Base-by-base conservation (phyloP, 1,139 yeast species). In the Meyerozyma guilliermondii region DNA sequence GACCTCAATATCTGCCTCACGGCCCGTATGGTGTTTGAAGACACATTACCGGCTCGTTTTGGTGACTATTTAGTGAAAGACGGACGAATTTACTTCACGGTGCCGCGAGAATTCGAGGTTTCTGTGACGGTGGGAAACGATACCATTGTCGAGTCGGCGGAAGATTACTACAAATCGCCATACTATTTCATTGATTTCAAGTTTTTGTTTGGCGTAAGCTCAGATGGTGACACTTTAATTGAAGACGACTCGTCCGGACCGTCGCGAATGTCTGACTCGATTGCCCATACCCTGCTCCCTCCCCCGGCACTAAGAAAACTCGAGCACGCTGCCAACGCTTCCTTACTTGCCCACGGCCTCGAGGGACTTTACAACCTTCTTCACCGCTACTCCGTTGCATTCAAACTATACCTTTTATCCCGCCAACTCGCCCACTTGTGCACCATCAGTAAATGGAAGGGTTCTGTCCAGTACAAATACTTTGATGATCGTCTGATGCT, bases 111-210 rank as follows among this genome's bases (percentile, higher is more conserved):
- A 43, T 89, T 86, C 55, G 78, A 80, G 50, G 79, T 85, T 10
- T 82, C 85, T 35, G 63, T 88, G 13, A 82, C 92, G 0, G 81
- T 87, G 4, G 83, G 83, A 2, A 63, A 62, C 45, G 67, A 64
- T 39, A 42, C 56, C 22, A 60, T 71, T 7, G 81, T 85, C 48
- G 86, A 83, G 42, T 65, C 71, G 9, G 59, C 56, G 1, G 62
- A 55, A 7, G 74, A 68, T 20, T 66, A 68, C 50, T 48, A 47
- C 27, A 59, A 62, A 40, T 78, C 89, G 0, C 91, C 91, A 10
- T 83, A 85, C 52, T 83, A 81, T 55, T 72, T 85, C 50, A 86
- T 92, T 28, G 94, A 87, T 58, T 85, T 89, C 61, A 73, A 79
- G 45, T 79, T 88, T 47, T 66, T 76, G 4, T 80, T 82, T 50